Conservation (phyloP, 1,284 basidiomycete genomes). For the Puccinia triticina region DNA sequence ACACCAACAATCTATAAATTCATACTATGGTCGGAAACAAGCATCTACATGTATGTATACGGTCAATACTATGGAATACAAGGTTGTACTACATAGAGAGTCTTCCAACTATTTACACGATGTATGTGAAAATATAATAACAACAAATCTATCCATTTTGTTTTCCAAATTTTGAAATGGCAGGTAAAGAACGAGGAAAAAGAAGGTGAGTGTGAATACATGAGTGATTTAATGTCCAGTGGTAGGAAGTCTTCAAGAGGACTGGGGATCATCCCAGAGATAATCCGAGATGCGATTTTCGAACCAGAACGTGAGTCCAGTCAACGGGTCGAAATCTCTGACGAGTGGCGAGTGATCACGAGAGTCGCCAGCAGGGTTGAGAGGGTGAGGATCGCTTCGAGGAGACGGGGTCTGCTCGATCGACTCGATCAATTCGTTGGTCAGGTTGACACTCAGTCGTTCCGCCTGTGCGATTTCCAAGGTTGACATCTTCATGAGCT, state of each 20-base stretch:
- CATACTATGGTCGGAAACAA: too few relatives aligned
- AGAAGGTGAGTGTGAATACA: background rate
- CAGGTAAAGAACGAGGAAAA: background rate
- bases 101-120: too few relatives aligned
- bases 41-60: too few relatives aligned
- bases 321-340: conserved; percentile 27
- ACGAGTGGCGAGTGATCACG: too few relatives aligned
- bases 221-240: background rate
- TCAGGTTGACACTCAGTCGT: background rate
- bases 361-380: background rate
- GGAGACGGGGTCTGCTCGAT: conserved; percentile 1
- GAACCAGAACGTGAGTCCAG: conserved; percentile 22
- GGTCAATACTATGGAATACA: too few relatives aligned
- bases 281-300: conserved; percentile 22
- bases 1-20: too few relatives aligned
- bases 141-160: too few relatives aligned
- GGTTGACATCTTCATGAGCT: conserved; percentile 7
- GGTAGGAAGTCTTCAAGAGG: background rate
- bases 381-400: background rate
- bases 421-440: conserved; percentile 19
- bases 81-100: too few relatives aligned
- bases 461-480: conserved; percentile 31
- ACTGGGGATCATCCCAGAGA: conserved; percentile 1
- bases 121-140: too few relatives aligned
- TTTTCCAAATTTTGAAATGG: too few relatives aligned